Conservation (phyloP, 805 yeast species). For the Lachancea nothofagi region DNA sequence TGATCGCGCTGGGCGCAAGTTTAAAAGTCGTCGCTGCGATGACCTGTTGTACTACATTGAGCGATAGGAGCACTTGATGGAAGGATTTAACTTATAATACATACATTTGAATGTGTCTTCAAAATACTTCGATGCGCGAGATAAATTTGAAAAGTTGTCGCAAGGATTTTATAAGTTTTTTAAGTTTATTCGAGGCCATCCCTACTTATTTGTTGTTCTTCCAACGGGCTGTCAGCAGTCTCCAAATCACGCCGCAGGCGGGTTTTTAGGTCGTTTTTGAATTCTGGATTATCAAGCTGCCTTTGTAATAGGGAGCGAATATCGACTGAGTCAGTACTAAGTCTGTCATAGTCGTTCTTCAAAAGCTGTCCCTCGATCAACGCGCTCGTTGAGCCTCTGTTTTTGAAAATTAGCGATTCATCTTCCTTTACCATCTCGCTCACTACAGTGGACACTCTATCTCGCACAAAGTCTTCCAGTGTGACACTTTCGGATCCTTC, state of each 20-base stretch:
- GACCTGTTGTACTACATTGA: constrained; percentile 38
- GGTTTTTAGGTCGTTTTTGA: constrained; percentile 16
- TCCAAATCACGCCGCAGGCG: constrained; percentile 2
- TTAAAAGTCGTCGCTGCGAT: constrained; percentile 72
- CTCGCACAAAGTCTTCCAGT: constrained; percentile 19
- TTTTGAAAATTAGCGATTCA: constrained; percentile 29
- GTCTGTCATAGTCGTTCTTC: constrained; percentile 24
- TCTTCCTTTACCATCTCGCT: constrained; percentile 26
- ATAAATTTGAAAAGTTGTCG: neutral
- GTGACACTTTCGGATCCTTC: constrained; percentile 4
- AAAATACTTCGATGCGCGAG: neutral
- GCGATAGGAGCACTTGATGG: neutral
- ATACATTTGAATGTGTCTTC: too few relatives aligned
- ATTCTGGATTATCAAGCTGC: constrained; percentile 18
- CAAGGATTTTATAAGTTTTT: too few relatives aligned
- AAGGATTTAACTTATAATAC: neutral
- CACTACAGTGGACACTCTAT: constrained; percentile 21
- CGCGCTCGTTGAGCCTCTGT: constrained; percentile 33
- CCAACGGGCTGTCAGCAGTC: neutral
- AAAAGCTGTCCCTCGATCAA: constrained; percentile 29
- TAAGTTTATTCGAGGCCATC: too few relatives aligned
- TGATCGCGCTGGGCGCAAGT: constrained; percentile 80
- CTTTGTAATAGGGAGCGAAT: constrained; percentile 19
- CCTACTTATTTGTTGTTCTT: neutral
- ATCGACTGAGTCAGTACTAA: constrained; percentile 17